Conservation (phyloP, 2,329 filamentous ascomycete species). For the Ophiostoma sp. region DNA sequence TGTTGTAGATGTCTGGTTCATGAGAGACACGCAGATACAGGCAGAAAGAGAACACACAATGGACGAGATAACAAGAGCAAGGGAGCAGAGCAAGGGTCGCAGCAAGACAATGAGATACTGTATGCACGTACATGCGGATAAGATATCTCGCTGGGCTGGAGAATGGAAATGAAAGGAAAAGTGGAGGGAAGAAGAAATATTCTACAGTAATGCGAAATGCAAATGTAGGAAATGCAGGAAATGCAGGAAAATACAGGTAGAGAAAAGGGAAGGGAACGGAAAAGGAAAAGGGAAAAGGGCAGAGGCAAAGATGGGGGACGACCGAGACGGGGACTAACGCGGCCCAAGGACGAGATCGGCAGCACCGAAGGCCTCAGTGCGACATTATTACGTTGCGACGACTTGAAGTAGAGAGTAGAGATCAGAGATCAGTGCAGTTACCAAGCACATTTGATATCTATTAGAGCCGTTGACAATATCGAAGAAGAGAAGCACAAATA, state of each 20-base stretch:
- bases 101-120: background rate
- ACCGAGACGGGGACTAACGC: constrained; percentile 10
- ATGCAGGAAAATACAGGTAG: background rate
- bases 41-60: background rate
- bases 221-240: no score
- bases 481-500: no score
- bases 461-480: no score
- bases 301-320: constrained; percentile 2
- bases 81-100: background rate
- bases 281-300: background rate
- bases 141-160: background rate
- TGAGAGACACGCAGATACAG: background rate
- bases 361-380: background rate
- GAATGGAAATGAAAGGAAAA: background rate
- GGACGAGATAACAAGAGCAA: background rate
- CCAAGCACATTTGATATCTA: no score
- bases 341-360: constrained; percentile 4
- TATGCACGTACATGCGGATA: background rate
- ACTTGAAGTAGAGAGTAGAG: no score
- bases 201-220: background rate
- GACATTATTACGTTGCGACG: background rate
- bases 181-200: background rate
- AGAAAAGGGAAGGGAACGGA: background rate
- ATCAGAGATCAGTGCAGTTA: background rate
- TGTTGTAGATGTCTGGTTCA: no score